Percentiles rank a stretch among this genome's conserved stretches.
Conservation (phyloP, 495 filamentous ascomycete genomes). For the Penicillium simplicissimum region DNA sequence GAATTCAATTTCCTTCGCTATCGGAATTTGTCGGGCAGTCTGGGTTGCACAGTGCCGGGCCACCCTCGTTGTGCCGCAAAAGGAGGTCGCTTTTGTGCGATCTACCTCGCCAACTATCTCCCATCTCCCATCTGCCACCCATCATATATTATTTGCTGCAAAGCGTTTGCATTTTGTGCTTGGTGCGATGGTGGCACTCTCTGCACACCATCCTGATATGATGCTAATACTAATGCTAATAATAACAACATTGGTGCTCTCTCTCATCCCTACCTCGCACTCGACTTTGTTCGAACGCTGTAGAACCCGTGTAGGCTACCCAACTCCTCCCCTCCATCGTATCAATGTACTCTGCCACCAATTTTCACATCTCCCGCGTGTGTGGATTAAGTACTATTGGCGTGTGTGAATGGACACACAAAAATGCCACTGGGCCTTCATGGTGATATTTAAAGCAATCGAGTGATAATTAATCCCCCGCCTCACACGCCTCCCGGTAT, state of each 20-base stretch:
- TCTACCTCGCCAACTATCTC: background rate
- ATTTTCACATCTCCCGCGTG: background rate
- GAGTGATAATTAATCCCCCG: no score
- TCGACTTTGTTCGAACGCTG: background rate
- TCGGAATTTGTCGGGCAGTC: background rate
- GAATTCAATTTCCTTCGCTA: background rate
- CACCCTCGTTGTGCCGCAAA: background rate
- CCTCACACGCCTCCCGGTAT: background rate
- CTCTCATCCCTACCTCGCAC: background rate
- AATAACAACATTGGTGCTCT: background rate
- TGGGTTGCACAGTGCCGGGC: background rate
- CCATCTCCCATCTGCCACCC: background rate
- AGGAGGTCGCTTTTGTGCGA: background rate
- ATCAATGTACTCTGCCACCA: background rate
- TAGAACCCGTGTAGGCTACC: background rate
- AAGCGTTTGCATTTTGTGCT: background rate
- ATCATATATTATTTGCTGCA: background rate
- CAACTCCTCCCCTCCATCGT: background rate
- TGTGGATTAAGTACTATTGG: background rate
- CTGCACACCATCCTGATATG: background rate
- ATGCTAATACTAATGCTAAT: slow-evolving; percentile 11
- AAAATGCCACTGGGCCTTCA: background rate
- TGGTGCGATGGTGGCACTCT: background rate
- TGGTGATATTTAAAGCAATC: background rate
- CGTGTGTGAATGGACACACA: background rate